Conservation (phyloP, 2,329 filamentous ascomycete species). For the Ceratocystis albifundus region DNA sequence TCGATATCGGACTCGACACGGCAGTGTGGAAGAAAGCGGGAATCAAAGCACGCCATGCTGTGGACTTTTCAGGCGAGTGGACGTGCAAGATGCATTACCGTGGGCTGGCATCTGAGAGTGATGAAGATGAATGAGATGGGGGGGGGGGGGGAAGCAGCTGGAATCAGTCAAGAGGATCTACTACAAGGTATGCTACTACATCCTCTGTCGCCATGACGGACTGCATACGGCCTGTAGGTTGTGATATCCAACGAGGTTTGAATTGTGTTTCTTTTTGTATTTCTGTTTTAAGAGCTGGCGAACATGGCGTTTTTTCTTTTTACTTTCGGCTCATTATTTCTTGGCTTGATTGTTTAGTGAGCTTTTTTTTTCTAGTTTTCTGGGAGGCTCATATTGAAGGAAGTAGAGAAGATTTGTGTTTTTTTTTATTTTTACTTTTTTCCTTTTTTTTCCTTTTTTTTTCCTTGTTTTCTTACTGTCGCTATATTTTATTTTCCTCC, state of each 20-base stretch:
- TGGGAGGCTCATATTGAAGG: background rate
- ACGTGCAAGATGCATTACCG: conserved; percentile 57
- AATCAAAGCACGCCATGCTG: conserved; percentile 66
- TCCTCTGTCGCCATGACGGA: too few species aligned
- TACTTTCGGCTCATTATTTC: background rate
- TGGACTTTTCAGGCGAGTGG: conserved; percentile 84
- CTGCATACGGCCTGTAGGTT: background rate
- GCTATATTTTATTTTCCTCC: background rate
- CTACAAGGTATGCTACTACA: too few species aligned
- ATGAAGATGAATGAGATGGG: conserved; percentile 1
- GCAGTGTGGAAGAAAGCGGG: conserved; percentile 77
- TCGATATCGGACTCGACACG: conserved; percentile 74
- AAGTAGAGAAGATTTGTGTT: background rate
- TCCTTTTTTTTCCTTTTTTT: too few species aligned
- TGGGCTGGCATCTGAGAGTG: conserved; percentile 28
- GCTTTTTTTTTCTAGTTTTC: background rate
- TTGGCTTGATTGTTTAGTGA: background rate
- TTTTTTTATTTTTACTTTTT: background rate
- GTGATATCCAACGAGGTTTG: conserved; percentile 2
- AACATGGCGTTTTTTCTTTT: conserved; percentile 4
- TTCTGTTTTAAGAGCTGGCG: background rate
- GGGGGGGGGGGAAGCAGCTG: background rate
- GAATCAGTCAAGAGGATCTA: too few species aligned
- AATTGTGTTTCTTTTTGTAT: conserved; percentile 6
- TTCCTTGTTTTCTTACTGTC: background rate